Base-by-base conservation (phyloP, 2,329 filamentous ascomycete genomes). In the Cercospora citrullina region DNA sequence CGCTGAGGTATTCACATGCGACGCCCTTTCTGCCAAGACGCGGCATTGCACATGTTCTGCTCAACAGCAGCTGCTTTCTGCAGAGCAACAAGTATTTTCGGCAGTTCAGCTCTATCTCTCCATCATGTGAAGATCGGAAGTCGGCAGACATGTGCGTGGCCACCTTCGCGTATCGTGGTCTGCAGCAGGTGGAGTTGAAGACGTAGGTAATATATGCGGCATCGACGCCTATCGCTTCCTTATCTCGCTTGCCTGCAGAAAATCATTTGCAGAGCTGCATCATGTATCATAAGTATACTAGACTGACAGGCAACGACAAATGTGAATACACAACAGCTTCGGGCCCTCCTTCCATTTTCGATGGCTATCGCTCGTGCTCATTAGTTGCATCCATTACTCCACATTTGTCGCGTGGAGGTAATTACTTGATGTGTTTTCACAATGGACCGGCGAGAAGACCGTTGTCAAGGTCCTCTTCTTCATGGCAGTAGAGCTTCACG, bases 231-330 rank as follows among this genome's bases (percentile, higher is more conserved):
- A 31, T 58, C 53, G 53, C 53, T 9, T 58, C 7, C 53, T 58
- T 31, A 58, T 58, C 53, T 58, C 53, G 53, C 53, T 33, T 58
- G 26, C 26, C 10, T 58, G 16, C 53, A 58, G 10, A 58, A 58
- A 58, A 31, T 5, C 12, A 14, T 51, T 51, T 51, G 45, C 45
- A 51, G 45, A 51, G 45, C 45, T 51, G 45, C 45, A 51, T 23
- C 18, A 5, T 23, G 12, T 26, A 26, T 51, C 45, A 26, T 26
- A 14, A 12, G 21, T 51, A 26, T 51, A 26, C 18, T 14, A 48
- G n/a, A 21, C 7, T 14, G 18, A 23, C 18, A 4, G 18, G 45
- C 45, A 5, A 51, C 45, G 45, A 51, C 45, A 51, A 23, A 51
- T 51, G 45, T 6, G 45, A 51, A 51, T 23, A 51, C 45, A 51